A percentile compares a stretch with the other conserved stretches of the same genome.
These are phyloP conservation scores for Suillus hirtellus DNA, from an alignment of 768 basidiomycete species.

Conservation along the genomic window DNA sequence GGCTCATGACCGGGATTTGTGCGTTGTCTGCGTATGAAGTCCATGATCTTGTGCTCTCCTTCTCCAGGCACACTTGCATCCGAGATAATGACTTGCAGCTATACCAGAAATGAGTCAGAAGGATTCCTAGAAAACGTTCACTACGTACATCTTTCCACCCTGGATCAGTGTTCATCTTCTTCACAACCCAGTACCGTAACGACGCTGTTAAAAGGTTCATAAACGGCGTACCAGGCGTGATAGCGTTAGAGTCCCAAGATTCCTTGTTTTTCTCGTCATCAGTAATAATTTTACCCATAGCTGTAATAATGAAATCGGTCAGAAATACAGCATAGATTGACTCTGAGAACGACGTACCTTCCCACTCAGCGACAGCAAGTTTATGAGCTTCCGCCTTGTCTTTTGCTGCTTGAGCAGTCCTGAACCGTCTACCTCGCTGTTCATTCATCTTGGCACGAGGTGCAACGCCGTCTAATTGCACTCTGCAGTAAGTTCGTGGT, in stretches of 20 bases:
- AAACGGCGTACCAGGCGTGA: constrained; percentile 98
- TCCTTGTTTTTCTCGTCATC: constrained; percentile 85
- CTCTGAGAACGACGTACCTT: constrained; percentile 51
- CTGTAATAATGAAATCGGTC: constrained; percentile 38
- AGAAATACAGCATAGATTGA: background rate
- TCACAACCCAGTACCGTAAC: constrained; percentile 93
- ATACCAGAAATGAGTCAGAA: background rate
- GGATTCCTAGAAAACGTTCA: background rate
- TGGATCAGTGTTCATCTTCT: constrained; percentile 92
- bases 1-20: constrained; percentile 88
- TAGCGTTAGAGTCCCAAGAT: constrained; percentile 97
- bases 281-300: constrained; percentile 86
- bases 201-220: constrained; percentile 91
- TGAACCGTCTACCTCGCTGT: constrained; percentile 94
- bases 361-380: constrained; percentile 82
- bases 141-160: constrained; percentile 89
- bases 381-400: constrained; percentile 88
- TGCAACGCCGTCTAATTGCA: constrained; percentile 84
- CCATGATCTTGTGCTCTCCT: constrained; percentile 99
- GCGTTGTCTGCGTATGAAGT: constrained; percentile 91
- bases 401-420: constrained; percentile 91
- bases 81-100: constrained; percentile 96
- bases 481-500: constrained; percentile 7
- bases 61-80: constrained; percentile 98
- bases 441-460: constrained; percentile 99